Base-by-base conservation (phyloP, 2,329 filamentous ascomycete genomes). In the Huntiella savannae region DNA sequence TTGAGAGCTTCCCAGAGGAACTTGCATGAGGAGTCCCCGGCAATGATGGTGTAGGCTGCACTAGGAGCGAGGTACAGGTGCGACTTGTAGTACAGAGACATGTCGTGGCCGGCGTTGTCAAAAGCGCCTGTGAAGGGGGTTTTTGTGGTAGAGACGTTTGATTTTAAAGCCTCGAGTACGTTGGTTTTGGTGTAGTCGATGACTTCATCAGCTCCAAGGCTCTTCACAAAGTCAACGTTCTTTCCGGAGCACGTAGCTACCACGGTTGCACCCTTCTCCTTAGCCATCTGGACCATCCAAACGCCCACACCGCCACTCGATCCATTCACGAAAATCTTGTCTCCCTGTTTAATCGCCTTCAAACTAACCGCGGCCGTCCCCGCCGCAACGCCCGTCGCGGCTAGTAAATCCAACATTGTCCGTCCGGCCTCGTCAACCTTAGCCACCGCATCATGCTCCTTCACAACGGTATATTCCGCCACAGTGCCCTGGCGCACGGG, bases 211-310 rank as follows among this genome's bases (percentile, higher is more conserved):
- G 77, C 78, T 2, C 78, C 78, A 1, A 81, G 55, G 4, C 62
- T 60, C 50, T 66, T 66, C 56, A 73, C 75, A 1, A 81, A 57
- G 15, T 71, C 63, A 0, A 69, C 60, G 54, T 82, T 82, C 3
- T 58, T 57, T 0, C 66, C 68, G 12, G 76, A 80, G 54, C 77
- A 81, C 1, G 70, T 68, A 0, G 67, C 66, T 0, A 71, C 75
- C 12, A 82, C 77, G 47, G 70, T 63, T 46, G 71, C 77, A 0
- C 75, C 77, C 3, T 75, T 53, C 0, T 63, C 60, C 54, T 81
- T 81, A 5, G 74, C 77, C 17, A 81, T 67, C 55, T 82, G 78
- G 40, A 82, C 73, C 0, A 65, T 70, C 50, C 68, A 78, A 0
- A 69, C 65, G 1, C 78, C 78, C 1, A 67, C 69, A 1, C 77